These are phyloP conservation scores for Coniochaeta sp. DNA, from an alignment of 2,329 filamentous ascomycete species.

Conservation along the genomic window DNA sequence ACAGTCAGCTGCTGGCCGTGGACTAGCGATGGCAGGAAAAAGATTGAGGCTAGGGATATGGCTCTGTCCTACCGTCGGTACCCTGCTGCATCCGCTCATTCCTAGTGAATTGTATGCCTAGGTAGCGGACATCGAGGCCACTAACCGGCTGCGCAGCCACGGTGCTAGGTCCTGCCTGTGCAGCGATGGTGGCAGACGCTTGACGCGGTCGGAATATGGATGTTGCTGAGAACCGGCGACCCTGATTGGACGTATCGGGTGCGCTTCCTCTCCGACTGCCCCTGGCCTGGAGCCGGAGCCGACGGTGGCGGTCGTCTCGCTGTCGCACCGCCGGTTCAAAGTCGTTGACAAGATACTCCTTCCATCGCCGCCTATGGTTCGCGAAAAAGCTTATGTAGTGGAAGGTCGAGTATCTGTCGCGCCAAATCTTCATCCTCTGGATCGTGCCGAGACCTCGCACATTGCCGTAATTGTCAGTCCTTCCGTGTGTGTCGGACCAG, in stretches of 20 bases:
- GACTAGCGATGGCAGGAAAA: neutral
- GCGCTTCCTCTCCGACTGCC: conserved; percentile 32
- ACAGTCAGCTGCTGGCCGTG: neutral
- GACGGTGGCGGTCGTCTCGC: conserved; percentile 36
- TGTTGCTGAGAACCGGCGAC: conserved; percentile 33
- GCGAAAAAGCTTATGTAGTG: conserved; percentile 41
- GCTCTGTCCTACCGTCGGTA: conserved; percentile 27
- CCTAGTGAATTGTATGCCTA: conserved; percentile 41
- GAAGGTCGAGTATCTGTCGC: conserved; percentile 36
- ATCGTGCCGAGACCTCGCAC: conserved; percentile 42
- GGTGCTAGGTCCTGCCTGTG: conserved; percentile 6
- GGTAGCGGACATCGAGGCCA: conserved; percentile 35
- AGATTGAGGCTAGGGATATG: neutral
- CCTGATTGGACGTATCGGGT: conserved; percentile 20
- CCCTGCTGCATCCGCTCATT: conserved; percentile 15
- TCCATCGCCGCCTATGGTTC: conserved; percentile 36
- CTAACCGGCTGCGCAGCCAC: conserved; percentile 13
- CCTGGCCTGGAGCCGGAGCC: conserved; percentile 31
- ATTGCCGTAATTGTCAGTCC: conserved; percentile 41
- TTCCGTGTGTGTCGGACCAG: conserved; percentile 41
- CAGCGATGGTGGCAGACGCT: neutral
- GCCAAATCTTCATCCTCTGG: conserved; percentile 45
- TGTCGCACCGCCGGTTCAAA: conserved; percentile 39
- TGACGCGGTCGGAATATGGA: conserved; percentile 29
- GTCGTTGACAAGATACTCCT: conserved; percentile 37